Percentiles rank a stretch among this genome's conserved stretches.
Evolutionary conservation across 208 protist genomes (phyloP).

Genomic region (Acanthamoeba culbertsoni): DNA sequence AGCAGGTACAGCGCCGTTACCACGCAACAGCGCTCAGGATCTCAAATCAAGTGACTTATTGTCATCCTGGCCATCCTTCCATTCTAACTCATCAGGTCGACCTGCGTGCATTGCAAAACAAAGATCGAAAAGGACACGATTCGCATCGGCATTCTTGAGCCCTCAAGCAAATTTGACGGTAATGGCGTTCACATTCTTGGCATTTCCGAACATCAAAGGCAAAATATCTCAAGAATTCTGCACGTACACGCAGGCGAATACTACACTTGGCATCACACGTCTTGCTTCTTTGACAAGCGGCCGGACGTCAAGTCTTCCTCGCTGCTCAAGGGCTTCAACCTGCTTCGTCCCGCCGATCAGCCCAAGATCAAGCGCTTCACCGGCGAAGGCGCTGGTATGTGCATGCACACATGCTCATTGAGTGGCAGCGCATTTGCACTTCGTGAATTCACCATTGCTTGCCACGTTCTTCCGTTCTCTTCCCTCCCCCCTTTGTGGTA

Average conservation of each 20-base stretch:
- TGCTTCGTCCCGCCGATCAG: conserved; percentile 24
- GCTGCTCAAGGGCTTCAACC: conserved; percentile 18
- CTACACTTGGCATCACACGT: conserved; percentile 39
- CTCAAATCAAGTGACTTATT: neutral
- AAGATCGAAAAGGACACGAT: conserved; percentile 60
- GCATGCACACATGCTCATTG: too few species aligned
- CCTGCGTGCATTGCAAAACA: conserved; percentile 30
- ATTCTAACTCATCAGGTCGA: neutral
- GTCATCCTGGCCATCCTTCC: neutral
- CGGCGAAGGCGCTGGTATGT: neutral
- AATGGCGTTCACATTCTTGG: too few species aligned
- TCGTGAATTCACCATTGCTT: neutral
- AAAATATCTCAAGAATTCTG: neutral
- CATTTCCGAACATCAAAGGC: neutral
- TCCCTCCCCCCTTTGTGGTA: neutral
- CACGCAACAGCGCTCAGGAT: neutral
- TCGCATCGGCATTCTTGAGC: conserved; percentile 57
- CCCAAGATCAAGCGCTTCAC: conserved; percentile 45
- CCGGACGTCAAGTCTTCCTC: neutral
- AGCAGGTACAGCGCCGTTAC: neutral
- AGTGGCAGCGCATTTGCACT: too few species aligned
- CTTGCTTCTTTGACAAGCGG: conserved; percentile 55
- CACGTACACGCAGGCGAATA: neutral
- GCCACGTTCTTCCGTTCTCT: neutral
- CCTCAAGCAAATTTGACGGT: conserved; percentile 11